Evolutionary conservation across 2,329 filamentous ascomycete genomes (phyloP).

Genomic region (Colletotrichum paranaense): DNA sequence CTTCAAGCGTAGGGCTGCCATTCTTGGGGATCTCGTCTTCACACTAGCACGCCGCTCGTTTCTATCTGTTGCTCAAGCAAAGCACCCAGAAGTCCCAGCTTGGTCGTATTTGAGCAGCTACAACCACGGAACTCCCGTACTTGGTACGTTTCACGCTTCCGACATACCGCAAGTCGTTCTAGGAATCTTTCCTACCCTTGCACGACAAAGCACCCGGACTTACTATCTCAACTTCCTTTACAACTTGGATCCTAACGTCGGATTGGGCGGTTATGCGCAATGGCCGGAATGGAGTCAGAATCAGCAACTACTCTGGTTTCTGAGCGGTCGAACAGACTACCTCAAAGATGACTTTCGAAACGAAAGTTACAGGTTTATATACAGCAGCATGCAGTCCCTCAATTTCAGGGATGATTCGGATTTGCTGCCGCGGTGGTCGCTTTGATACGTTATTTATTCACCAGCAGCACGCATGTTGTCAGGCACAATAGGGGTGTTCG

Average conservation of each 20-base stretch:
- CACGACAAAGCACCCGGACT: slow-evolving; percentile 67
- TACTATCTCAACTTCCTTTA: slow-evolving; percentile 82
- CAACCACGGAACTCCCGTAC: slow-evolving; percentile 74
- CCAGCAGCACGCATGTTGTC: not conserved
- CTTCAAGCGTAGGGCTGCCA: slow-evolving; percentile 80
- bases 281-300: slow-evolving; percentile 57
- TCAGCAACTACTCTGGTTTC: slow-evolving; percentile 63
- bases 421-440: not conserved
- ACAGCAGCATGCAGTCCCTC: slow-evolving; percentile 35
- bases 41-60: slow-evolving; percentile 76
- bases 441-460: not conserved
- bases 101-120: slow-evolving; percentile 85
- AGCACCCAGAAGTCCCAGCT: slow-evolving; percentile 67
- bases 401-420: slow-evolving; percentile 8
- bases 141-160: slow-evolving; percentile 81
- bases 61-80: slow-evolving; percentile 58
- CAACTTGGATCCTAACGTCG: slow-evolving; percentile 76
- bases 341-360: slow-evolving; percentile 52
- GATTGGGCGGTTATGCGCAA: slow-evolving; percentile 47
- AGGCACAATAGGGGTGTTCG: not conserved
- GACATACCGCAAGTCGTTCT: slow-evolving; percentile 78
- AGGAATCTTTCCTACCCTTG: slow-evolving; percentile 71
- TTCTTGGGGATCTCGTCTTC: slow-evolving; percentile 81
- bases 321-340: slow-evolving; percentile 42
- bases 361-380: slow-evolving; percentile 39